A percentile compares a stretch with the other conserved stretches of the same genome.
Conservation (phyloP, 306 rosid species). For the Benincasa hispida region DNA sequence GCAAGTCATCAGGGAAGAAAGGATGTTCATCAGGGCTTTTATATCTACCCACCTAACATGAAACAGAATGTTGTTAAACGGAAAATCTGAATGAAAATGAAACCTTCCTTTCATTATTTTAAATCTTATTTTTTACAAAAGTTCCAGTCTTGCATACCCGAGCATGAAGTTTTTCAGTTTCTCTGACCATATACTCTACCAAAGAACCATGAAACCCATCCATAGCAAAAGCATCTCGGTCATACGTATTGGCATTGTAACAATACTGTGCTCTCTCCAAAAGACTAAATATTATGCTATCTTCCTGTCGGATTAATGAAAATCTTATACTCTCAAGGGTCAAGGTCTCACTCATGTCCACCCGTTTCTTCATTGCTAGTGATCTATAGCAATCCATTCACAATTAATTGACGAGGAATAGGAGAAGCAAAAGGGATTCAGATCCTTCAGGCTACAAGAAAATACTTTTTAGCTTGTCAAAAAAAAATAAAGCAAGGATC, state of each 20-base stretch:
- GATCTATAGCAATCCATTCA: constrained; percentile 30
- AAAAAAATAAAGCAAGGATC: not conserved
- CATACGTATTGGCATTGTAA: constrained; percentile 61
- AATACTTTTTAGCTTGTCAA: not conserved
- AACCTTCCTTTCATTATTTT: not conserved
- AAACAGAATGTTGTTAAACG: constrained; percentile 9
- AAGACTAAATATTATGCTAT: constrained; percentile 75
- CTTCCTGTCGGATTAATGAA: constrained; percentile 74
- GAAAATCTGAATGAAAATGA: constrained; percentile 3
- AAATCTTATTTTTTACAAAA: not conserved
- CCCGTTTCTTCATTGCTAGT: constrained; percentile 42
- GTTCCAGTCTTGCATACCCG: constrained; percentile 30
- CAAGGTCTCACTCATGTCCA: constrained; percentile 59
- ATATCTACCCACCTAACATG: constrained; percentile 69
- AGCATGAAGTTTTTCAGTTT: constrained; percentile 89
- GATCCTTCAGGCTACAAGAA: not conserved
- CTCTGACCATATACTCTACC: constrained; percentile 62
- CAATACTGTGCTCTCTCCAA: constrained; percentile 72
- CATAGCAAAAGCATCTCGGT: constrained; percentile 48
- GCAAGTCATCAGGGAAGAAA: constrained; percentile 61
- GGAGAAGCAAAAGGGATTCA: not conserved
- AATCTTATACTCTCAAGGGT: constrained; percentile 67
- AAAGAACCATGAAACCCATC: constrained; percentile 72
- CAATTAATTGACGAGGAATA: not conserved
- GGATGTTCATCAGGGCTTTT: constrained; percentile 95